Evolutionary conservation across 257 asterid species (phyloP).

Genomic region (Perilla frutescens): DNA sequence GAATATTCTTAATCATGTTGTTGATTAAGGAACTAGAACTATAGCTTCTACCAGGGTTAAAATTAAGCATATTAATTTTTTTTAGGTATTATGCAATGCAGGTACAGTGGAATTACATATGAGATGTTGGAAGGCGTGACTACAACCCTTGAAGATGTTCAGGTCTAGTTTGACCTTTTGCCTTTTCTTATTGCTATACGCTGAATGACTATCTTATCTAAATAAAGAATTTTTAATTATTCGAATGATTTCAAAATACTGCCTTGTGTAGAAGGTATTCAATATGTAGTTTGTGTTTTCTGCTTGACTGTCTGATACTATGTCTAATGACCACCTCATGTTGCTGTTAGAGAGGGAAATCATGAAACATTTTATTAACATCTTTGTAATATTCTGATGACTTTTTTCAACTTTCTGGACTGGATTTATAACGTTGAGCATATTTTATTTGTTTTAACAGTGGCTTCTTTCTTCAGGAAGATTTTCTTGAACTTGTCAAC

Average conservation of each 20-base stretch:
- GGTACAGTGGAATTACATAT: slow-evolving; percentile 93
- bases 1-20: neutral
- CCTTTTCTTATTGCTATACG: slow-evolving; percentile 3
- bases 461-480: slow-evolving; percentile 63
- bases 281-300: neutral
- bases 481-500: slow-evolving; percentile 71
- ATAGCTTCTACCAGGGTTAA: neutral
- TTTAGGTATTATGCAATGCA: slow-evolving; percentile 53
- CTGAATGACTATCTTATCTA: neutral
- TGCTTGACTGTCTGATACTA: neutral
- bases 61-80: neutral
- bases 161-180: slow-evolving; percentile 54
- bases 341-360: neutral
- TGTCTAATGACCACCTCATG: neutral
- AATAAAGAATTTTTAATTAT: neutral
- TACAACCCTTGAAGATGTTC: slow-evolving; percentile 85
- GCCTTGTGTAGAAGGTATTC: neutral
- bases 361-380: neutral
- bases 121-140: slow-evolving; percentile 82
- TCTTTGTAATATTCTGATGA: neutral
- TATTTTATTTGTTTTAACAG: slow-evolving; percentile 27
- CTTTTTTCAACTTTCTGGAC: neutral
- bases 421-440: neutral
- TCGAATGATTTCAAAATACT: neutral
- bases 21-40: neutral